phyloP scores from a whole-genome alignment of 2,329 filamentous ascomycete species.

The Xylariaceae sp. region DNA sequence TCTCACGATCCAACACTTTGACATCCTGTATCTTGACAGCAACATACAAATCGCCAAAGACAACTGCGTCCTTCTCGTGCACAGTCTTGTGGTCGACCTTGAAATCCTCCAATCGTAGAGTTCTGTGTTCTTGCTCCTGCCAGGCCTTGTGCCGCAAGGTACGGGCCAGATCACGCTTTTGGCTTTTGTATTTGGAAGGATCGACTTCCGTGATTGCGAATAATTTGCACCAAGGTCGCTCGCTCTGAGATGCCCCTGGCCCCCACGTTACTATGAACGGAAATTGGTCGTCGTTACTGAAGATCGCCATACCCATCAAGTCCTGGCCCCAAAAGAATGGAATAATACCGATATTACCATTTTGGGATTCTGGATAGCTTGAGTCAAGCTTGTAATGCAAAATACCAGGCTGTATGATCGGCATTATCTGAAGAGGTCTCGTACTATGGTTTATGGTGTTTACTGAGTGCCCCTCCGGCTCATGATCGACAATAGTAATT shows the following conservation, averaged over 20 bases:
- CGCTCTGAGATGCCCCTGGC: background rate
- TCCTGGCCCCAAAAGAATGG: background rate
- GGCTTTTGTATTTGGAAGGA: background rate
- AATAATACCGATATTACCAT: no score
- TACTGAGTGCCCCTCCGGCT: background rate
- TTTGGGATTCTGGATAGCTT: no score
- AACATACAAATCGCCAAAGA: constrained; percentile 5
- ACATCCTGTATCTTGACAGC: constrained; percentile 3
- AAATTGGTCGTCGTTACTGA: constrained; percentile 7
- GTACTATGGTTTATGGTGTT: constrained; percentile 5
- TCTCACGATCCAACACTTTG: constrained; percentile 8
- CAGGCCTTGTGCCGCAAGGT: background rate
- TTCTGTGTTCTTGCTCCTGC: constrained; percentile 4
- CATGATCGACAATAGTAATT: constrained; percentile 4
- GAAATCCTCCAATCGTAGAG: constrained; percentile 1
- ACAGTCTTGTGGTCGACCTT: background rate
- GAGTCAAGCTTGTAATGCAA: no score
- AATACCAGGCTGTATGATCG: background rate
- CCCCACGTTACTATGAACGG: constrained; percentile 12
- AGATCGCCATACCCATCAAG: background rate
- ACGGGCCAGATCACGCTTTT: background rate
- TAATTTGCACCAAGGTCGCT: background rate
- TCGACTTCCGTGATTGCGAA: constrained; percentile 4
- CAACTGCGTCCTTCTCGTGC: background rate
- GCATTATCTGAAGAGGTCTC: constrained; percentile 5